Evolutionary conservation across 2,329 filamentous ascomycete species (phyloP), one percentile per base, ranked within the genome.

Genomic region (Lecanicillium sp.): DNA sequence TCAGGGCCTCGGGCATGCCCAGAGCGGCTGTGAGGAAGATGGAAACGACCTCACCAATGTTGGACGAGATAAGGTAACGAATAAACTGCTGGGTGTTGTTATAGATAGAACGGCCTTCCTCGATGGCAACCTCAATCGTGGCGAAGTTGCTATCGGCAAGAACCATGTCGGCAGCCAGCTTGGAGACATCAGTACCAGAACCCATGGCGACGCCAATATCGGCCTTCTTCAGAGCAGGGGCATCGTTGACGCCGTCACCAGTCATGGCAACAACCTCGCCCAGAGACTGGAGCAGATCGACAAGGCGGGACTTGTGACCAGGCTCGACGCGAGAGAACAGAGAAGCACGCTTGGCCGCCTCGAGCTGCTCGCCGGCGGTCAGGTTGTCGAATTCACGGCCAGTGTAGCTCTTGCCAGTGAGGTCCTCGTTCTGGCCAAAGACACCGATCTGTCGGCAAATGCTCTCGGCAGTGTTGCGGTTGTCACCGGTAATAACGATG

Each of bases 31-130:
- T 98, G 59, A 98, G 71, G 78, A 98, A 98, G 68, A 98, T 98
- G 9, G 93, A 97, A 29, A 98, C 93, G 29, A 98, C 93, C 67
- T 98, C 93, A 60, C 93, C 94, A 56, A 98, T 98, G 73, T 98
- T 98, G 55, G 91, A 97, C 8, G 91, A 97, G 66, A 98, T 98
- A 52, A 98, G 79, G 67, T 98, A 98, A 42, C 94, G 88, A 70
- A 98, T 98, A 70, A 98, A 98, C 67, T 98, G 93, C 66, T 98
- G 93, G 5, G 93, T 98, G 77, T 98, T 98, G 83, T 93, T 97
- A 79, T 96, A 98, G 70, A 98, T 98, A 54, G 90, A 90, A 54
- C 93, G 86, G 46, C 93, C 93, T 70, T 98, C 93, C 66, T 98
- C 93, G 54, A 98, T 90, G 42, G 93, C 93, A 48, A 89, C 77